Percentiles rank a stretch among this genome's conserved stretches.
Conservation (phyloP, 345 rosid genomes). For the Trapa bicornis region DNA sequence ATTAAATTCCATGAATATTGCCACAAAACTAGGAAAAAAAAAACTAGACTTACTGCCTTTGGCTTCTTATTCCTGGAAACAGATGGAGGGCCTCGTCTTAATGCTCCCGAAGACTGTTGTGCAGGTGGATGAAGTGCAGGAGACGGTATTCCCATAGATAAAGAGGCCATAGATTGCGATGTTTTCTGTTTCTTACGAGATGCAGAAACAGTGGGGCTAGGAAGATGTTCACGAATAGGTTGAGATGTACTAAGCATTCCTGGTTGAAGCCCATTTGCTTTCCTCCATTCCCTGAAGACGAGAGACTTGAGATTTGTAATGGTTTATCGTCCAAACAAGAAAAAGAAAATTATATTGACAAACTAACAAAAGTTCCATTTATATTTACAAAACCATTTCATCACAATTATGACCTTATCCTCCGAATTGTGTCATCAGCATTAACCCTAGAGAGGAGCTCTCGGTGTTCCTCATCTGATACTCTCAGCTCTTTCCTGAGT, state of each 20-base stretch:
- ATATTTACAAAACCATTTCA: not conserved
- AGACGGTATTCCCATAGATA: constrained; percentile 75
- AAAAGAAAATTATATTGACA: constrained; percentile 2
- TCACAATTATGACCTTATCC: constrained; percentile 63
- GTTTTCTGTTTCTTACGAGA: constrained; percentile 93
- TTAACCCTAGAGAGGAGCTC: constrained; percentile 78
- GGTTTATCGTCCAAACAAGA: not conserved
- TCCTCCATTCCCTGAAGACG: constrained; percentile 87
- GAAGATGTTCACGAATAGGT: constrained; percentile 50
- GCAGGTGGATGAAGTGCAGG: constrained; percentile 62
- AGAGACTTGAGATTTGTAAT: constrained; percentile 1
- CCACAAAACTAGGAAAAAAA: not conserved
- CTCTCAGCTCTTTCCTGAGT: constrained; percentile 89
- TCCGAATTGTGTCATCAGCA: constrained; percentile 77
- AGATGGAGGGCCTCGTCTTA: constrained; percentile 59
- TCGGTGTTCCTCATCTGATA: constrained; percentile 96
- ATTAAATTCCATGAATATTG: not conserved
- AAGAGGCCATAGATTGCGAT: constrained; percentile 73
- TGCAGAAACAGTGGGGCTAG: constrained; percentile 83
- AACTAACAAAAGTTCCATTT: not conserved
- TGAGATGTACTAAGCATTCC: constrained; percentile 55
- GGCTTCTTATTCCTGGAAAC: constrained; percentile 76
- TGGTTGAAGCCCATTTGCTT: constrained; percentile 51
- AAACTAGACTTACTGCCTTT: constrained; percentile 60
- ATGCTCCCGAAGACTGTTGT: constrained; percentile 70